Evolutionary conservation across 768 basidiomycete species (phyloP), one percentile per base, ranked within the genome.

Genomic region (Auricularia cornea): DNA sequence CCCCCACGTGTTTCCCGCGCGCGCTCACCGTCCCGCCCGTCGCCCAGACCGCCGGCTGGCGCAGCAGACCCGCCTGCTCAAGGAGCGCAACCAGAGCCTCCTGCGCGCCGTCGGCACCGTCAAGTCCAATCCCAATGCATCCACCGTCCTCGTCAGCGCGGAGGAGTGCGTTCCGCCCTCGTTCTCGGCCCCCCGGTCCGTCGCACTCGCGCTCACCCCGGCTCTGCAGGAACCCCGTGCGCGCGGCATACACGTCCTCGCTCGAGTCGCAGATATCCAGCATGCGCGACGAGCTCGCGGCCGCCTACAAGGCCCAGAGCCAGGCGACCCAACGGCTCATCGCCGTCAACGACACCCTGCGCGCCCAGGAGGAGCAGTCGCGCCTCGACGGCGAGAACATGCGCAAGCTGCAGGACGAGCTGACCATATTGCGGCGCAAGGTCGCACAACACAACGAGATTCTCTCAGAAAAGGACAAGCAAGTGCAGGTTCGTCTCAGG

Each of bases 191-290:
- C 35, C 60, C 63, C 51, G 35, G 28, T 57, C 31, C 33, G 10
- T n/a, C 40, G 29, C 10, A 51, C 48, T 23, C 16, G 56, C 32
- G 20, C 52, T 57, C n/a, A 26, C 59, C 35, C 62, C 41, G 32
- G 16, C 48, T 20, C 31, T 60, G 63, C 68, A 93, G 90, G 67
- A 90, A 93, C 72, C 88, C 92, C 29, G 89, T 95, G 48, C 86
- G 88, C 51, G 84, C 88, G 40, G 94, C 94, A 18, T 93, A 96
- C 74, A 86, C 95, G 74, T 79, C 87, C 1, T 97, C 96, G 23
- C 85, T 98, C 59, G 95, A 98, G 74, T 88, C 90, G 3, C 94
- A 98, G 72, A 90, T 98, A 73, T 92, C 93, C 2, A 87, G 90
- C 12, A 79, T 97, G 59, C 87, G 95, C 35, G 90, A 92, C 68